phyloP scores from a whole-genome alignment of 2,329 filamentous ascomycete genomes.

The Falciphora oryzae region DNA sequence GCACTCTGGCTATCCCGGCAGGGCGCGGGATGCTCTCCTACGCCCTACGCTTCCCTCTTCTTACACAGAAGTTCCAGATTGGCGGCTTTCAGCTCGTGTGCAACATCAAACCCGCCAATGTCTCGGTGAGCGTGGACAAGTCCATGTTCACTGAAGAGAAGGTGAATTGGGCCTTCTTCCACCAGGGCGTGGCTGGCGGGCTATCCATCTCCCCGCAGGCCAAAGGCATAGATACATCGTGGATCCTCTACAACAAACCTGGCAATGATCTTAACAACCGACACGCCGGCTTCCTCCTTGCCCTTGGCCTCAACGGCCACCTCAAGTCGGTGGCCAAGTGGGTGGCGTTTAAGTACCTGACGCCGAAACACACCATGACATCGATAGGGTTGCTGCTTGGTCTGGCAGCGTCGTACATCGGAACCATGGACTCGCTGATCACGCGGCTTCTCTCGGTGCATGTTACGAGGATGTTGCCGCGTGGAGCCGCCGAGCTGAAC shows the following conservation, averaged over 20 bases:
- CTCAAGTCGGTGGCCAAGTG: slow-evolving; percentile 93
- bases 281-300: slow-evolving; percentile 91
- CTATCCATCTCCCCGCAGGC: slow-evolving; percentile 84
- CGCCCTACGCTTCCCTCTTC: slow-evolving; percentile 75
- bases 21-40: slow-evolving; percentile 86
- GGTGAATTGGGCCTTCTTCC: slow-evolving; percentile 97
- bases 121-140: slow-evolving; percentile 90
- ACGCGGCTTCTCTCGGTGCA: slow-evolving; percentile 92
- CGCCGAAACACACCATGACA: slow-evolving; percentile 98
- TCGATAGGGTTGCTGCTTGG: slow-evolving; percentile 93
- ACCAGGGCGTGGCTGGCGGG: slow-evolving; percentile 89
- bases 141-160: slow-evolving; percentile 87
- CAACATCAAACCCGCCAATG: slow-evolving; percentile 85
- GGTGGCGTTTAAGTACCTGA: slow-evolving; percentile 99
- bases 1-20: slow-evolving; percentile 82
- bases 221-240: slow-evolving; percentile 93
- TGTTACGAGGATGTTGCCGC: slow-evolving; percentile 88
- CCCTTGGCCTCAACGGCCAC: slow-evolving; percentile 88
- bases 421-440: slow-evolving; percentile 95
- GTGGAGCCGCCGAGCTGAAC: slow-evolving; percentile 89
- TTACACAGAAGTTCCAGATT: slow-evolving; percentile 88
- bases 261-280: slow-evolving; percentile 80
- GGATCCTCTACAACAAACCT: slow-evolving; percentile 98
- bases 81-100: slow-evolving; percentile 89
- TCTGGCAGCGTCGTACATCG: slow-evolving; percentile 86